phyloP scores from a whole-genome alignment of 257 asterid species.

The Nicotiana noctiflora region DNA sequence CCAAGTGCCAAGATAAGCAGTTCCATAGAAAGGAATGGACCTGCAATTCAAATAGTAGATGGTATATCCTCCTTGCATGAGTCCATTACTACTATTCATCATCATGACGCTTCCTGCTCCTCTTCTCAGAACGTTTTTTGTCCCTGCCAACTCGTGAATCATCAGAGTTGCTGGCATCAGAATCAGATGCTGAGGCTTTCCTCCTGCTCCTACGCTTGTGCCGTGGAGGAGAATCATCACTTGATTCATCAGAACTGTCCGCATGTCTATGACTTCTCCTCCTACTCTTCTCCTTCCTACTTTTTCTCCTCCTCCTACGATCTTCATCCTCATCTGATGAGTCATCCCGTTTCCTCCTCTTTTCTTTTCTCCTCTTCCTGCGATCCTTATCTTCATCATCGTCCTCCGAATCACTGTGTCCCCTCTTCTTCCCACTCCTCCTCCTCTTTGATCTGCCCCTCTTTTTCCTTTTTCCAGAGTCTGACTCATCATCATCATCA shows the following conservation, averaged over 20 bases:
- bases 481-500: conserved; percentile 27
- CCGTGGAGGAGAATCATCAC: conserved; percentile 54
- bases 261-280: conserved; percentile 52
- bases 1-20: neutral
- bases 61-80: neutral
- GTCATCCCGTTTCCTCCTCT: conserved; percentile 44
- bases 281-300: conserved; percentile 56
- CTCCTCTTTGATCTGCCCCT: conserved; percentile 58
- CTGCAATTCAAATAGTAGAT: neutral
- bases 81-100: conserved; percentile 30
- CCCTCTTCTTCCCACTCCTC: conserved; percentile 46
- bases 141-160: conserved; percentile 70
- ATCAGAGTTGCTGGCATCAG: conserved; percentile 46
- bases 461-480: conserved; percentile 32
- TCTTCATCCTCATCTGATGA: conserved; percentile 42
- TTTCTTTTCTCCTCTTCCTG: conserved; percentile 42
- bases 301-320: conserved; percentile 41
- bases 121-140: conserved; percentile 63
- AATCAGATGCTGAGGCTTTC: conserved; percentile 34
- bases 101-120: conserved; percentile 45
- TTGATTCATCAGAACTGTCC: conserved; percentile 32
- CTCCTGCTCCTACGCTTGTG: conserved; percentile 54
- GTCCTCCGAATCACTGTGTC: conserved; percentile 38
- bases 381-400: conserved; percentile 39
- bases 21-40: neutral